Evolutionary conservation across 345 rosid genomes (phyloP), one percentile per base, ranked within the genome.

Genomic region (Citrus glauca): DNA sequence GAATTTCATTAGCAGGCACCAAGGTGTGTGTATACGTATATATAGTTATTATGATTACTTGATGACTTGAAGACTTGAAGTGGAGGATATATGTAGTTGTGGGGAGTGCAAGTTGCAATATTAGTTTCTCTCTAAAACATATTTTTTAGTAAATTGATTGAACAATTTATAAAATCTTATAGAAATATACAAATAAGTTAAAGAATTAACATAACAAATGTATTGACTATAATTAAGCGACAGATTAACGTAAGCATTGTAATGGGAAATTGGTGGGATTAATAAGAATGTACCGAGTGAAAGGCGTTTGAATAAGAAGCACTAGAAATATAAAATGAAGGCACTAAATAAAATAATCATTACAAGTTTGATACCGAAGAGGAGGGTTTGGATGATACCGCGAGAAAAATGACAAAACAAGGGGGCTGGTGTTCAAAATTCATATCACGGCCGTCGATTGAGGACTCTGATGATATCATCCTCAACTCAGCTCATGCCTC

Each of bases 381-480:
- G 69, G 35, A 65, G 53, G 48, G 81, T 71, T 65, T 82, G 81
- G 65, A 37, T n/a, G 90, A 86, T 87, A 32, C 88, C 64, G 80
- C 78, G 57, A 7, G 40, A 7, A 81, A 73, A 84, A 77, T 9
- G 90, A 82, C 92, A 89, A 86, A 64, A 7, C 57, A 6, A 32
- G 0, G 30, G 45, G 55, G n/a, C 72, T 27, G 62, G 68, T 64
- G 61, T 25, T 27, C 71, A 24, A 74, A 35, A 25, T 70, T 61
- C 50, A 69, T 28, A 25, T 55, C 73, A 38, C 7, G 61, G 83
- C 86, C 82, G 72, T 78, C 80, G 66, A 62, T 77, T 63, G 68
- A 65, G 86, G 87, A 82, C 81, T 86, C 79, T 79, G 82, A 78
- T 71, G 74, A 82, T 8, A 75, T 61, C 81, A 79, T 30, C 76